phyloP scores from a whole-genome alignment of 2,329 filamentous ascomycete genomes.

The Penicillium sp. region DNA sequence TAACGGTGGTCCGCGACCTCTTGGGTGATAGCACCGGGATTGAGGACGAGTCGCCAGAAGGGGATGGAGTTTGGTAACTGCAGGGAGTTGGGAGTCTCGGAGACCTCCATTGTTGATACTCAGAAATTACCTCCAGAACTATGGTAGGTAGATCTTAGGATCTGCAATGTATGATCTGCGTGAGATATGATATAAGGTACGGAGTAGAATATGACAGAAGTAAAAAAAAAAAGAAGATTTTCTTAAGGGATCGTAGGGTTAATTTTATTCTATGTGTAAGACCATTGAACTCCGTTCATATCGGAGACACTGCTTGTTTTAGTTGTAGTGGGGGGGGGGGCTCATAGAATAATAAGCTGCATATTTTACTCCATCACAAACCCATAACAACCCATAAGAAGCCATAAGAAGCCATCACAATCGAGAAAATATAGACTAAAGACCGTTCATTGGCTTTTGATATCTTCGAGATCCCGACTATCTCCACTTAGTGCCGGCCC shows the following conservation, averaged over 20 bases:
- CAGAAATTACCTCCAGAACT: neutral
- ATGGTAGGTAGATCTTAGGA: neutral
- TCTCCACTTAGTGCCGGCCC: conserved; percentile 8
- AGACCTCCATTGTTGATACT: conserved; percentile 9
- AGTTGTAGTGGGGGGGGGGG: neutral
- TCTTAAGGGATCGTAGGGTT: no score
- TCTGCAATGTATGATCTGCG: neutral
- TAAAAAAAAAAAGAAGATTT: neutral
- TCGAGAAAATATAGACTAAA: neutral
- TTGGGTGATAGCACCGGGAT: conserved; percentile 38
- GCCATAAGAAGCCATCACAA: neutral
- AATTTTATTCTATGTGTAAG: neutral
- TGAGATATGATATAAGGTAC: neutral
- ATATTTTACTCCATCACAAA: neutral
- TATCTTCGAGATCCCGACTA: neutral
- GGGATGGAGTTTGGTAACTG: conserved; percentile 28
- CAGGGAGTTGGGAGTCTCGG: conserved; percentile 8
- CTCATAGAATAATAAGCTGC: neutral
- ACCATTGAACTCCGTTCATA: neutral
- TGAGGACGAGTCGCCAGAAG: conserved; percentile 35
- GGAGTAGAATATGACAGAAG: neutral
- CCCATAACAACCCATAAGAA: neutral
- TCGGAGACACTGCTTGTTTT: conserved; percentile 5
- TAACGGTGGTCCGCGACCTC: conserved; percentile 36
- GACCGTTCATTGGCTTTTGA: neutral